A percentile compares a stretch with the other conserved stretches of the same genome.
These are phyloP conservation scores for Lactifluus echinatus DNA, from an alignment of 768 basidiomycete genomes.

Conservation along the genomic window DNA sequence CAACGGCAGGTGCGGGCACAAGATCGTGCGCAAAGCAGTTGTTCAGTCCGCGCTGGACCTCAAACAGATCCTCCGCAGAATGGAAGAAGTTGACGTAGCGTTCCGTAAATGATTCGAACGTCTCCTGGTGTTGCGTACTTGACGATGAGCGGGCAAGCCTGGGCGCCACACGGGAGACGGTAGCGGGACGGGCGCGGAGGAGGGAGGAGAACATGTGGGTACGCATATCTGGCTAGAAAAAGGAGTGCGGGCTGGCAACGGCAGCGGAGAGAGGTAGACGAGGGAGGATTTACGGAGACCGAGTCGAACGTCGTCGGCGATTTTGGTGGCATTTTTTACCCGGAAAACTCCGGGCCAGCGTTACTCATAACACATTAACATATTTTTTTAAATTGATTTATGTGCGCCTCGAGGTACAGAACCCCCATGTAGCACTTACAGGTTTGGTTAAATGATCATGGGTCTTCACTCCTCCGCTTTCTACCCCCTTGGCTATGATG, in stretches of 20 bases:
- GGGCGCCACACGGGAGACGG: conserved; percentile 33
- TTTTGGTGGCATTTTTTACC: conserved; percentile 9
- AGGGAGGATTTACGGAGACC: background rate
- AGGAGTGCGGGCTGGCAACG: conserved; percentile 2
- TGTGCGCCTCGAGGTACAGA: too few species aligned
- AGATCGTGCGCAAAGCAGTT: conserved; percentile 99
- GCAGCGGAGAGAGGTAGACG: conserved; percentile 7
- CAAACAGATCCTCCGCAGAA: conserved; percentile 90
- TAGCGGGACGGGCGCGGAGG: conserved; percentile 52
- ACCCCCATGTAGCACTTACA: too few species aligned
- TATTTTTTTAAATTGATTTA: too few species aligned
- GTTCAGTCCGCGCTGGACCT: conserved; percentile 97
- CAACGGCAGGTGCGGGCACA: conserved; percentile 74
- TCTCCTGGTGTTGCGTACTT: conserved; percentile 73
- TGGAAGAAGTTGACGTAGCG: conserved; percentile 94
- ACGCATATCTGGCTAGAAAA: conserved; percentile 34
- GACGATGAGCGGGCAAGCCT: conserved; percentile 42
- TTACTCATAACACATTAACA: too few species aligned
- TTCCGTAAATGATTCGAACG: conserved; percentile 88
- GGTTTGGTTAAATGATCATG: too few species aligned
- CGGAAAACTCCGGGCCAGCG: conserved; percentile 12
- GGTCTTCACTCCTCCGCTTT: too few species aligned
- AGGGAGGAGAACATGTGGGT: conserved; percentile 51
- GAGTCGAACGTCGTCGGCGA: conserved; percentile 8
- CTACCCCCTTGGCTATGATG: too few species aligned